These are phyloP conservation scores for Hypoxylon intermedium DNA, from an alignment of 495 filamentous ascomycete genomes.

Conservation along the genomic window DNA sequence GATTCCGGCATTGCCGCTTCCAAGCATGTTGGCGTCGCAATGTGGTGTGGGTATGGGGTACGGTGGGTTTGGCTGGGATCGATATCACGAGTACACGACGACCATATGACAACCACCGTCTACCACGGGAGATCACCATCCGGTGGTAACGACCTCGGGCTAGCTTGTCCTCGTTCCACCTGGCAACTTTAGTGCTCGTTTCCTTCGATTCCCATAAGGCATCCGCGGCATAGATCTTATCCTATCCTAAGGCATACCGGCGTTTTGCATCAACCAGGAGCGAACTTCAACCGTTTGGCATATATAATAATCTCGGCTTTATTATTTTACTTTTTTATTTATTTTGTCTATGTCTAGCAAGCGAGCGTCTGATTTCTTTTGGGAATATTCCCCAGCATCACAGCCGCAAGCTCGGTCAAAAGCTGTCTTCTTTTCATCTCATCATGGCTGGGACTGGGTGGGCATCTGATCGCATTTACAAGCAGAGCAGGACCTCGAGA, in stretches of 20 bases:
- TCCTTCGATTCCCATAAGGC: conserved; percentile 26
- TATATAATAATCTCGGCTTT: conserved; percentile 32
- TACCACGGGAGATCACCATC: conserved; percentile 46
- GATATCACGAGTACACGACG: conserved; percentile 67
- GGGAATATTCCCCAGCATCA: conserved; percentile 44
- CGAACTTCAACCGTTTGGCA: conserved; percentile 43
- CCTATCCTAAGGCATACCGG: conserved; percentile 45
- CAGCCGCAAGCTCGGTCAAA: conserved; percentile 54
- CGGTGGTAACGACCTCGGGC: conserved; percentile 51
- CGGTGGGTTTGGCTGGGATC: conserved; percentile 80
- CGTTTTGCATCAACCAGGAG: conserved; percentile 53
- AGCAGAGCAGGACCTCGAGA: conserved; percentile 47
- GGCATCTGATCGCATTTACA: conserved; percentile 59
- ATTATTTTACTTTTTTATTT: conserved; percentile 29
- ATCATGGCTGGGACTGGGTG: conserved; percentile 57
- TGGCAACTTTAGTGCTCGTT: conserved; percentile 26
- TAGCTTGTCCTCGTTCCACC: conserved; percentile 31
- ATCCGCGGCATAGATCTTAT: conserved; percentile 41
- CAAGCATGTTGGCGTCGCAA: conserved; percentile 85
- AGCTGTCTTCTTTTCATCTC: conserved; percentile 44
- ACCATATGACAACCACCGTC: conserved; percentile 68
- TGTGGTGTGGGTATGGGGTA: conserved; percentile 81
- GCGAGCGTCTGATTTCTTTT: conserved; percentile 48
- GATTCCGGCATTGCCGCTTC: conserved; percentile 81
- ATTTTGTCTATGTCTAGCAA: conserved; percentile 44